Evolutionary conservation across 805 yeast genomes (phyloP).

Genomic region (Candida andamanensis): DNA sequence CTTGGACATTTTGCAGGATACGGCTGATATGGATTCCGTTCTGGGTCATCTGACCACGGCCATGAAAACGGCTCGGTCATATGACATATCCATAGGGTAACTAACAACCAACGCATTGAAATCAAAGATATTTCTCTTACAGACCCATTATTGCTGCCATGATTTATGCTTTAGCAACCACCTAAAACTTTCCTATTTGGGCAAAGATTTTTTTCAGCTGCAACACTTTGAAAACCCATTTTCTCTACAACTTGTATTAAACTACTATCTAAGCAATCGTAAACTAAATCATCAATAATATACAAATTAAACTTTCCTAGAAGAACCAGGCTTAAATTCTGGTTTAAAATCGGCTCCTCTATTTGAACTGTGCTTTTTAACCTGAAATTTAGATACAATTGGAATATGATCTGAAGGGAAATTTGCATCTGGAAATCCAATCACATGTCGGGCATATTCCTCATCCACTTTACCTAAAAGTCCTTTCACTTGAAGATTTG

Average conservation of each 20-base stretch:
- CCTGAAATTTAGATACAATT: slow-evolving; percentile 71
- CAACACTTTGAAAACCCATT: no score
- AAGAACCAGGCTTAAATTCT: slow-evolving; percentile 37
- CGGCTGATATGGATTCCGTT: slow-evolving; percentile 26
- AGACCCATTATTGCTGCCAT: no score
- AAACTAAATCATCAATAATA: slow-evolving; percentile 3
- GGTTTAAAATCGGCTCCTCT: slow-evolving; percentile 42
- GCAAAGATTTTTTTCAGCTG: no score
- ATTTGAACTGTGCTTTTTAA: slow-evolving; percentile 42
- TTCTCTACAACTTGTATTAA: no score
- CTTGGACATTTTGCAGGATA: slow-evolving; percentile 26
- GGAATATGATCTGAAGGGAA: slow-evolving; percentile 95
- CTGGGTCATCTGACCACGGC: slow-evolving; percentile 6
- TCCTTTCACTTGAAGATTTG: slow-evolving; percentile 76
- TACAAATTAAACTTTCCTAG: slow-evolving; percentile 32
- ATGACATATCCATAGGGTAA: no score
- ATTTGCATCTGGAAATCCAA: slow-evolving; percentile 92
- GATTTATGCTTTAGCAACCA: no score
- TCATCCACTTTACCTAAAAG: slow-evolving; percentile 79
- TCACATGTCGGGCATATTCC: slow-evolving; percentile 66
- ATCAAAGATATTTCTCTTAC: background rate
- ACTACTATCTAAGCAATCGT: no score
- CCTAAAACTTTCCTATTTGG: no score
- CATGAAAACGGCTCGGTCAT: slow-evolving; percentile 1
- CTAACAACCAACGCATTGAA: background rate